Base-by-base conservation (phyloP, 1,284 basidiomycete genomes). In the Trametes sp. region DNA sequence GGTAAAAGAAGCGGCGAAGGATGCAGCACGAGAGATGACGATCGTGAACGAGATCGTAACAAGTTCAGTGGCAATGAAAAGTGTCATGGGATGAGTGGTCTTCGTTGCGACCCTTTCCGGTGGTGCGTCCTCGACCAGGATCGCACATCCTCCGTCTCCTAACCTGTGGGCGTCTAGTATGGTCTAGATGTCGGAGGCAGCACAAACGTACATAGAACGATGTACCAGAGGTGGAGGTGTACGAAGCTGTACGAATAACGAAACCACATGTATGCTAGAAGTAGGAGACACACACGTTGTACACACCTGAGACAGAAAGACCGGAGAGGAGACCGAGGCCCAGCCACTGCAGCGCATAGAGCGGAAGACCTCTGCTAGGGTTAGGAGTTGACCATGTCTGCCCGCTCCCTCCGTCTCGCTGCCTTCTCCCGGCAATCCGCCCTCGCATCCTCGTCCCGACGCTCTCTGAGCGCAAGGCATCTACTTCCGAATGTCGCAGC, bases 61-160 rank as follows among this genome's bases (percentile, higher is more conserved):
- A 28, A 93, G 90, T 68, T 81, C 87, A 19, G 90, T 94, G 14
- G 93, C 93, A 49, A 90, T 92, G 84, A 95, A 95, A 76, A 87
- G 82, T 54, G 92, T 94, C 54, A 79, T 83, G 76, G 72, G 77
- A 33, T 86, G 67, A 79, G 16, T 24, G 9, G 33, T 6, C 16
- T 1, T n/a, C 38, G 2, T 41, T n/a, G 3, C 16, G 16, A 4
- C 13, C 2, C 2, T 19, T 41, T 19, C 38, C n/a, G 6, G 14
- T 19, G 38, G 38, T 41, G 38, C 16, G 38, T 41, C 16, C 8
- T 19, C 38, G 8, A 19, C 16, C 14, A 36, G 11, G 35, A 36
- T 33, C 7, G 31, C 19, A 19, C 11, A 35, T 14, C 23, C 26
- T 14, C 3, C 11, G 35, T 11, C 11, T 36, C 16, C 35, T 36